These are phyloP conservation scores for Neurospora sp. DNA, from an alignment of 2,329 filamentous ascomycete genomes.

Conservation along the genomic window DNA sequence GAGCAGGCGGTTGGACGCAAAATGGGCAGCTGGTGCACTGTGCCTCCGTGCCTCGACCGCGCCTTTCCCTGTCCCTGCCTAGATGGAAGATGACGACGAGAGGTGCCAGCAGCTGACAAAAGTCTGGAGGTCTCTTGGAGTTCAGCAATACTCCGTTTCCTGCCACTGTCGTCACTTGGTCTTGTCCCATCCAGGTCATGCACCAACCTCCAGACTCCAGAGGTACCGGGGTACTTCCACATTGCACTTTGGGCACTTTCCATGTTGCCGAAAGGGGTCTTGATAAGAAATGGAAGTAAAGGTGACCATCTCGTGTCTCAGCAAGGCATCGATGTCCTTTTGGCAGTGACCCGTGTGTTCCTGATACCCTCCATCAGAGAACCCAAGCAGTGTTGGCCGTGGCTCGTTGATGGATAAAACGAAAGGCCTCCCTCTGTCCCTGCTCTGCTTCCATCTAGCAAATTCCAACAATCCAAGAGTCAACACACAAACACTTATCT, in stretches of 20 bases:
- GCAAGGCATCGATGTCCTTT: background rate
- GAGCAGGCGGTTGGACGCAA: background rate
- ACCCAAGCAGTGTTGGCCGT: background rate
- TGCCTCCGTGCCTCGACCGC: background rate
- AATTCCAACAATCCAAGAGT: background rate
- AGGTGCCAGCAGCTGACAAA: background rate
- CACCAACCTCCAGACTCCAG: background rate
- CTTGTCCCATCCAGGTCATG: background rate
- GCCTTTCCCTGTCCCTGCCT: background rate
- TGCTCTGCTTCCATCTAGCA: background rate
- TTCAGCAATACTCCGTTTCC: background rate
- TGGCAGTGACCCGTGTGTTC: background rate
- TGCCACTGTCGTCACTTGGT: background rate
- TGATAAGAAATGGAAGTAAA: background rate
- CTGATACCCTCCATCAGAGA: background rate
- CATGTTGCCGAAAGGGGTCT: background rate
- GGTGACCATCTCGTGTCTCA: background rate
- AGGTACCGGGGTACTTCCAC: background rate
- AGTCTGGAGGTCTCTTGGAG: background rate
- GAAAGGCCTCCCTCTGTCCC: background rate
- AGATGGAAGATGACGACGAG: background rate
- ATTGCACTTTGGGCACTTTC: background rate
- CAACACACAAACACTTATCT: background rate
- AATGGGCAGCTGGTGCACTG: background rate
- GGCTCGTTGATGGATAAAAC: background rate